Evolutionary conservation across 2,329 filamentous ascomycete genomes (phyloP), one percentile per base, ranked within the genome.

Genomic region (Colletotrichum chlorophyti): DNA sequence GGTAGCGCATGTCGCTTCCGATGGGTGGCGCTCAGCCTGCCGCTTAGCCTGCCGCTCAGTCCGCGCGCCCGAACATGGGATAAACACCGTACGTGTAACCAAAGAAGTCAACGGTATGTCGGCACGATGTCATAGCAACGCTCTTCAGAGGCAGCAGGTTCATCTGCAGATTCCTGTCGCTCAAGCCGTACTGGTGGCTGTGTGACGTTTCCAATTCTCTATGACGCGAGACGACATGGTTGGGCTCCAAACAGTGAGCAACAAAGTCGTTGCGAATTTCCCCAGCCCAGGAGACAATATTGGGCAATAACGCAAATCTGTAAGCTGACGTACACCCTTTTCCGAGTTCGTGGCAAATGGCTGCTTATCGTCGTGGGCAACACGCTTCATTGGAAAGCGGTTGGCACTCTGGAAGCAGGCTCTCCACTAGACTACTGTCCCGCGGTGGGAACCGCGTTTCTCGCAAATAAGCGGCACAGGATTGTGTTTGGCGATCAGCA

Each of bases 1-100:
- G 21, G 9, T 21, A 7, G n/a, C 8, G 8, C 7, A 17, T 17
- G 21, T 11, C n/a, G 21, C 26, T 15, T 45, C 31, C 40, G 24
- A 15, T 45, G 46, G 43, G n/a, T n/a, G n/a, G n/a, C n/a, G n/a
- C n/a, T n/a, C n/a, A n/a, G n/a, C n/a, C n/a, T n/a, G n/a, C n/a
- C 57, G 45, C 45, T 41, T 37, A 50, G 15, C 21, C 57, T 57
- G 31, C 15, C 19, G 10, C 11, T 8, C 19, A 27, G 52, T 40
- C 57, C 45, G 43, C 37, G 37, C 43, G 38, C 37, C 53, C 51
- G 51, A 60, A 60, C 43, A 50, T 60, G 31, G 27, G 57, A 60
- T 14, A 14, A 43, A 50, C 32, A 45, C 35, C 24, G 31, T 59
- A 35, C 43, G 43, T 42, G 29, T 24, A 23, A 31, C n/a, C 26